A percentile compares a stretch with the other conserved stretches of the same genome.
Evolutionary conservation across 2,329 filamentous ascomycete genomes (phyloP).

Genomic region (Fusarium sacchari): DNA sequence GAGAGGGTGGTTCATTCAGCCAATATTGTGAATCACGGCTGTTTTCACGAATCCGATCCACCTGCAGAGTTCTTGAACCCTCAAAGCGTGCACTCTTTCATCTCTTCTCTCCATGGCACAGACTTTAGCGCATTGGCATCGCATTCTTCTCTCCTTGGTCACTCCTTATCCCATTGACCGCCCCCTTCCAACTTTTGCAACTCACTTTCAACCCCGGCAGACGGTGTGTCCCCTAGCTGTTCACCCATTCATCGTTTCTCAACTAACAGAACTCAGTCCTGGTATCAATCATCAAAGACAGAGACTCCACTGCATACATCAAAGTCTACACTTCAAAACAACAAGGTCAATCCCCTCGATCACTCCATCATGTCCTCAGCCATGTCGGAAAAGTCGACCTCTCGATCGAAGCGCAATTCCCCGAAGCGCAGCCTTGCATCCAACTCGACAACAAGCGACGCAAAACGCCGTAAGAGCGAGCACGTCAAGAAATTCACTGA

Average conservation of each 20-base stretch:
- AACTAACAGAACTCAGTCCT: neutral
- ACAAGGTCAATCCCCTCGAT: rapidly evolving
- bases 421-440: neutral
- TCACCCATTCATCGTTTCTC: rapidly evolving
- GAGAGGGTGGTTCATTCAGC: rapidly evolving
- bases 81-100: neutral
- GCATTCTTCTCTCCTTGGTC: neutral
- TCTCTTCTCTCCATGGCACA: neutral
- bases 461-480: neutral
- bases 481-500: neutral
- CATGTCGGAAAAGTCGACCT: neutral
- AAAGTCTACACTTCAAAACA: rapidly evolving
- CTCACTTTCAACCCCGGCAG: neutral
- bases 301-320: rapidly evolving
- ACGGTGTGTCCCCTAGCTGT: rapidly evolving
- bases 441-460: neutral
- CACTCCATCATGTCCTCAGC: rapidly evolving
- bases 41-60: rapidly evolving
- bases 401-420: neutral
- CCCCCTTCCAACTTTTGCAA: neutral
- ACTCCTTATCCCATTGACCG: neutral
- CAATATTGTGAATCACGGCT: neutral
- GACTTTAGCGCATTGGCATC: neutral
- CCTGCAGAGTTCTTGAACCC: rapidly evolving
- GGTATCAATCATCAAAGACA: rapidly evolving